Evolutionary conservation across 177 flowering plant genomes (phyloP).

Genomic region (Vitis hybrid): DNA sequence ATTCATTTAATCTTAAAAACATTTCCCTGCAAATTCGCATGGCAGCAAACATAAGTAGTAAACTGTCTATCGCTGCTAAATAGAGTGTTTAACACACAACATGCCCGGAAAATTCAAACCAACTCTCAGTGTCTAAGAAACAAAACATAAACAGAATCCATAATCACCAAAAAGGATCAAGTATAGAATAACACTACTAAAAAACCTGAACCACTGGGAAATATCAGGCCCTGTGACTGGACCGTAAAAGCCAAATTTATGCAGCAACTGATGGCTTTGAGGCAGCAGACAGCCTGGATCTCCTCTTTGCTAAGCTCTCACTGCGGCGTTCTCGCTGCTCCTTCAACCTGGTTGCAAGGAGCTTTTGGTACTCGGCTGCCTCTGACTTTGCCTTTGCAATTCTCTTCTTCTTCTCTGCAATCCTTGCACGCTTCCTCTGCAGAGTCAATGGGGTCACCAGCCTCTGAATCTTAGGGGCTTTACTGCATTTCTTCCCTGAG

Average conservation of each 20-base stretch:
- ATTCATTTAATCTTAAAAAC: no score
- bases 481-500: conserved; percentile 41
- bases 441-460: conserved; percentile 46
- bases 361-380: conserved; percentile 49
- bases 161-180: no score
- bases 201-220: neutral
- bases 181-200: neutral
- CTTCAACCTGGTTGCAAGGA: conserved; percentile 43
- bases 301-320: conserved; percentile 47
- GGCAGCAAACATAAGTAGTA: no score
- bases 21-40: no score
- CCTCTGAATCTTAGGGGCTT: conserved; percentile 51
- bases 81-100: no score
- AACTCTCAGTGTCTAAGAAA: no score
- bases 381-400: conserved; percentile 47
- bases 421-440: conserved; percentile 45
- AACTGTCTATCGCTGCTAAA: no score
- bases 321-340: conserved; percentile 46
- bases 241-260: neutral
- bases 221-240: no score
- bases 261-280: conserved; percentile 46
- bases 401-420: conserved; percentile 47
- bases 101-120: no score
- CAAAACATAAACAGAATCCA: no score
- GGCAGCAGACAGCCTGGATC: conserved; percentile 45